Base-by-base conservation (phyloP, 75 land plant species). In the Cryptomeria japonica region DNA sequence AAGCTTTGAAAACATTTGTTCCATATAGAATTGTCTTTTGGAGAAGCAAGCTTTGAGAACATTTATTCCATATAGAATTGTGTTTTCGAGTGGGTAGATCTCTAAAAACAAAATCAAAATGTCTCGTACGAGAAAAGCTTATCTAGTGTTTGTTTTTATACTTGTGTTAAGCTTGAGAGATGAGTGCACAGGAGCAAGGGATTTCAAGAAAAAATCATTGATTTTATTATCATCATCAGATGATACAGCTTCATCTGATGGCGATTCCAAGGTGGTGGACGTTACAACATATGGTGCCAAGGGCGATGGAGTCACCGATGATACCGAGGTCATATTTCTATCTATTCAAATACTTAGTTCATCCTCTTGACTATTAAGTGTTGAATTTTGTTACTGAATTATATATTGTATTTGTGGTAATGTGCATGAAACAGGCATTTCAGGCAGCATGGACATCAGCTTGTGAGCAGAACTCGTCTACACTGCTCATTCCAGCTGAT, bases 371-470 rank as follows among this genome's bases (percentile, higher is more conserved):
- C 0, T 25, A 28, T 10, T 25, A 68, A 0, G 7, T 15, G 25
- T 6, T 68, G 6, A 28, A 10, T 28, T 22, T 22, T 68, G 25
- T 0, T 68, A 25, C 9, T 25, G n/a, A 28, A 68, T 28, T 68
- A 49, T 7, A 28, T 5, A 1, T 25, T 22, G 4, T 64, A 0
- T 49, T 11, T 12, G 0, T 2, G 5, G 19, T 64, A 28, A 42
- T 86, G 31, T 38, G 1, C 1, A 25, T 64, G 47, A 2, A 89
- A 89, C 94, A 95, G 96, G 99, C 99, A 85, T 97, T 97, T 64
- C 73, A 90, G 75, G 91, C 87, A 34, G 96, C 99, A 56, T 97
- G 99, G 99, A 84, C 87, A 25, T 89, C 92, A 36, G 97, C 96
- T 11, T 97, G 99, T 85, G 88, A 86, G 36, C 90, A 89, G 64